phyloP scores from a whole-genome alignment of 2,329 filamentous ascomycete species.

The Stagonosporopsis rhizophila region DNA sequence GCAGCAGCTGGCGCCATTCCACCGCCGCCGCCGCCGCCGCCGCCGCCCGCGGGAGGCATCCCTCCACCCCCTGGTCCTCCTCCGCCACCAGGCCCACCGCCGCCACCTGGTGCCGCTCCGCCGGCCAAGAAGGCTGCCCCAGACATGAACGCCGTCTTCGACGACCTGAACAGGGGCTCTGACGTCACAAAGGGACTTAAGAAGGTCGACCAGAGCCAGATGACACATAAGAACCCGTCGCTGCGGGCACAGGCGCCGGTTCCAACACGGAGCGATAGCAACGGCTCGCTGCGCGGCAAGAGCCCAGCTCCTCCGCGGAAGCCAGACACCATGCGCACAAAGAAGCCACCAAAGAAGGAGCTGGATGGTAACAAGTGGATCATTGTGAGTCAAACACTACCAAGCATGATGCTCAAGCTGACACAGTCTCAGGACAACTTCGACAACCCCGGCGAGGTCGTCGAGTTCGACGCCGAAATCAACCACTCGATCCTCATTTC shows the following conservation, averaged over 20 bases:
- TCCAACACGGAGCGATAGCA: conserved; percentile 63
- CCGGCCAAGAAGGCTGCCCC: conserved; percentile 55
- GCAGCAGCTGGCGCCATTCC: conserved; percentile 67
- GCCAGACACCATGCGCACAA: conserved; percentile 58
- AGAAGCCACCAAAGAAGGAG: conserved; percentile 57
- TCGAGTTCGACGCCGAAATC: conserved; percentile 82
- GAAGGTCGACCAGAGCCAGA: conserved; percentile 93
- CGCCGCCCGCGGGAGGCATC: conserved; percentile 65
- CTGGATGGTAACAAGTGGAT: conserved; percentile 83
- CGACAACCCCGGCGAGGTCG: conserved; percentile 73
- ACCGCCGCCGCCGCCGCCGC: conserved; percentile 68
- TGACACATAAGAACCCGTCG: conserved; percentile 98
- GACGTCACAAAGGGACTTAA: conserved; percentile 86
- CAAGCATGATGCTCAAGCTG: neutral
- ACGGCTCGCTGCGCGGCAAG: conserved; percentile 67
- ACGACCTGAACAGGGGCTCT: conserved; percentile 86
- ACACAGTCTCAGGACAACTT: conserved; percentile 77
- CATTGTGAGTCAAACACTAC: conserved; percentile 62
- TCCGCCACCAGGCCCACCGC: conserved; percentile 61
- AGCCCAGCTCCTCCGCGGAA: conserved; percentile 82
- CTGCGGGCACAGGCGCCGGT: conserved; percentile 77
- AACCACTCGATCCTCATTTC: conserved; percentile 91
- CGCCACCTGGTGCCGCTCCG: conserved; percentile 56
- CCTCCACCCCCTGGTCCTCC: conserved; percentile 71
- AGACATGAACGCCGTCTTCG: conserved; percentile 88